These are phyloP conservation scores for Amaranthus tricolor DNA, from an alignment of 179 eudicot genomes.

Conservation along the genomic window DNA sequence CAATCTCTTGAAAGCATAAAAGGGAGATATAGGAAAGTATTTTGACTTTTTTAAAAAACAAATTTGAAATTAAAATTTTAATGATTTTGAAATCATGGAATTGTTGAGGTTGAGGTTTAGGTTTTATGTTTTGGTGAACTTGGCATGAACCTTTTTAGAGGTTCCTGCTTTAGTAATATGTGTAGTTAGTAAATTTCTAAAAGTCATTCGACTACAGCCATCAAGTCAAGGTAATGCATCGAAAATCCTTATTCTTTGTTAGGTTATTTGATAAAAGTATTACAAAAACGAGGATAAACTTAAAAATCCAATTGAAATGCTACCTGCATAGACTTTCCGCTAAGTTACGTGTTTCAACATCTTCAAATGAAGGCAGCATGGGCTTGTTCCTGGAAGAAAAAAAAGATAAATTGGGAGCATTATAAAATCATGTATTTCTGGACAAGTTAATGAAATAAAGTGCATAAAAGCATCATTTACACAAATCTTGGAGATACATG, in stretches of 20 bases:
- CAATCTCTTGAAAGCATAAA: no score
- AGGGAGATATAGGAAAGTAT: no score
- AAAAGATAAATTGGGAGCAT: slow-evolving; percentile 4
- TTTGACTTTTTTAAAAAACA: no score
- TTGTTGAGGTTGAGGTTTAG: no score
- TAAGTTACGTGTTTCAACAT: slow-evolving; percentile 85
- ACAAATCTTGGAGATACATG: background rate
- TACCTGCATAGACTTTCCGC: slow-evolving; percentile 95
- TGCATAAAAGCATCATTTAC: background rate
- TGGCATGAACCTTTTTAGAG: no score
- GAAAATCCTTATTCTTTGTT: background rate
- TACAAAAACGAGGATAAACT: background rate
- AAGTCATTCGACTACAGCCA: background rate
- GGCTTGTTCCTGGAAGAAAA: slow-evolving; percentile 71
- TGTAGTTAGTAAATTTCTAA: background rate
- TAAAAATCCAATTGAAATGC: background rate
- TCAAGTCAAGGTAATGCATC: background rate
- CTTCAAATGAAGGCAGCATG: slow-evolving; percentile 90
- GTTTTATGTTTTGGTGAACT: no score
- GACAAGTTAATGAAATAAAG: background rate
- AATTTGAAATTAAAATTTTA: no score
- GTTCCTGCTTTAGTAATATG: background rate
- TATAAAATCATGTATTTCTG: slow-evolving; percentile 1
- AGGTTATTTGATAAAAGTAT: background rate
- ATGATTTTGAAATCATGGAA: no score